Evolutionary conservation across 2,329 filamentous ascomycete genomes (phyloP).

Genomic region (Pestalotiopsis fici): DNA sequence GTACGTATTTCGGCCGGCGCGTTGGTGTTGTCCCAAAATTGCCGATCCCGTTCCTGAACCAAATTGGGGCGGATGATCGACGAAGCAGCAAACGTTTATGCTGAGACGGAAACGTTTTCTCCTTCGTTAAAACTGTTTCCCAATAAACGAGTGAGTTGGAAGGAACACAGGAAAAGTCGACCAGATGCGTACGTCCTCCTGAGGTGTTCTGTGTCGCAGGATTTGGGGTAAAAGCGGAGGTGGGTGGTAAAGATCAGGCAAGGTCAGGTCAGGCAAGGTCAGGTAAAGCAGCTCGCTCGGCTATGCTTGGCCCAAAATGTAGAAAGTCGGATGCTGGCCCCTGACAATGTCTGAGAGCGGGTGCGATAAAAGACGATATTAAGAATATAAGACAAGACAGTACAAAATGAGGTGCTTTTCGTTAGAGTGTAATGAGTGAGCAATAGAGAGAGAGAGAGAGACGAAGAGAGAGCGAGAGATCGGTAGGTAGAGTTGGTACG

Average conservation of each 20-base stretch:
- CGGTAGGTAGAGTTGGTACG: neutral
- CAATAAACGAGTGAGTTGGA: neutral
- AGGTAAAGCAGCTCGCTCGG: neutral
- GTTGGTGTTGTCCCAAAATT: neutral
- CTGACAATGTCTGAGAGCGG: neutral
- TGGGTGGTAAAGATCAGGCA: neutral
- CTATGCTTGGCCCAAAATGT: conserved; percentile 11
- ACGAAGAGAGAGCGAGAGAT: neutral
- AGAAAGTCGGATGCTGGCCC: neutral
- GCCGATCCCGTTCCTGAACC: neutral
- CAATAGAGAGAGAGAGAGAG: neutral
- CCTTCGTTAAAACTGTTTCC: neutral
- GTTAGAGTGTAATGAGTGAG: neutral
- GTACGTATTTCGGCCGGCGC: neutral
- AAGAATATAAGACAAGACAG: conserved; percentile 3
- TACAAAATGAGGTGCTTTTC: neutral
- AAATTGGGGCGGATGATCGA: conserved; percentile 19
- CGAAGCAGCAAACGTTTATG: conserved; percentile 23
- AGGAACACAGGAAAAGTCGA: conserved; percentile 5
- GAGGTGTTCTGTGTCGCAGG: conserved; percentile 15
- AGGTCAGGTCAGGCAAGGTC: neutral
- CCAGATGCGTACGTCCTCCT: conserved; percentile 10
- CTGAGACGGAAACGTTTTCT: conserved; percentile 13
- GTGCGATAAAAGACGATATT: conserved; percentile 6
- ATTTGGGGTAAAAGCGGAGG: conserved; percentile 13